Conservation (phyloP, 305 asterid genomes). For the Lippia alba region DNA sequence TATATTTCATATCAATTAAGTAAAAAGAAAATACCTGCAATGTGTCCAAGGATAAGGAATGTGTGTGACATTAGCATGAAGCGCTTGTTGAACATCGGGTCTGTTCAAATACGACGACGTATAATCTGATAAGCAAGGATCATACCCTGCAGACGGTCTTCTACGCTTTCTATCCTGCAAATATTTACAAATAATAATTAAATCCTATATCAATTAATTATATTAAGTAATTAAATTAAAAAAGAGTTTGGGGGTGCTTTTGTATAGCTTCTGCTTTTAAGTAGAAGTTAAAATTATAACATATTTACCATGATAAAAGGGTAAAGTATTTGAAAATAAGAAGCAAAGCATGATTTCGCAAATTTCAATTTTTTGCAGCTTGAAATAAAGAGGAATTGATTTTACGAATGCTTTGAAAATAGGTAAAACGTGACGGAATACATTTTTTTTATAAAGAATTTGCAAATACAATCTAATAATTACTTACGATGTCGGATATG, state of each 20-base stretch:
- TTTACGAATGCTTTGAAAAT: too few relatives aligned
- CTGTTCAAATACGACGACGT: conserved; percentile 65
- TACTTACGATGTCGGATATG: conserved; percentile 53
- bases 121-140: conserved; percentile 69
- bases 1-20: too few relatives aligned
- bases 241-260: too few relatives aligned
- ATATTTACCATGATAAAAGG: background rate
- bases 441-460: too few relatives aligned
- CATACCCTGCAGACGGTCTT: conserved; percentile 63
- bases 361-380: too few relatives aligned
- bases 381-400: too few relatives aligned
- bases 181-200: background rate
- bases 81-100: conserved; percentile 81
- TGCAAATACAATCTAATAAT: background rate
- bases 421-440: too few relatives aligned
- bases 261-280: too few relatives aligned
- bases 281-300: background rate
- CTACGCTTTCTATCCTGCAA: conserved; percentile 45
- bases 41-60: conserved; percentile 78
- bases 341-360: too few relatives aligned
- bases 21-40: conserved; percentile 56
- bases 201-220: background rate
- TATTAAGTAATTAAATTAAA: background rate
- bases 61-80: conserved; percentile 72
- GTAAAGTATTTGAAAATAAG: too few relatives aligned